Conservation (phyloP, 495 filamentous ascomycete genomes). For the Penicillium canariense region DNA sequence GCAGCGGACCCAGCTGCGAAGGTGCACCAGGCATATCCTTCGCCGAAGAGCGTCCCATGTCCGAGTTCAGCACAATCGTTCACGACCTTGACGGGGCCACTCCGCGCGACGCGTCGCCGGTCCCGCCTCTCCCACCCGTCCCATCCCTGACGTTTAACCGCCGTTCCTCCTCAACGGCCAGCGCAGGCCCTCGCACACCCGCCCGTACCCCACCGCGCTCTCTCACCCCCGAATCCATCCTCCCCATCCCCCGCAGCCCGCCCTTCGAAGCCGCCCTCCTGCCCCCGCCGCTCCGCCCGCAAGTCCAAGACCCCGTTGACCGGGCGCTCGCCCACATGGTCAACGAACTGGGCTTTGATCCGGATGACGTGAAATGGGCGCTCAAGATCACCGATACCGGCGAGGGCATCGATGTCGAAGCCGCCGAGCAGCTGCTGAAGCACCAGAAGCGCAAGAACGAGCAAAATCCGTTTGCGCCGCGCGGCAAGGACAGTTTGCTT, state of each 20-base stretch:
- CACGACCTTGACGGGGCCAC: constrained; percentile 27
- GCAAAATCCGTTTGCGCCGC: constrained; percentile 16
- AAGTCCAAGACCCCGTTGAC: constrained; percentile 53
- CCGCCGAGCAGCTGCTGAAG: constrained; percentile 44
- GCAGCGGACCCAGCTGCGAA: constrained; percentile 27
- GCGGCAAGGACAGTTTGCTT: constrained; percentile 23
- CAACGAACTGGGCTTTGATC: constrained; percentile 45
- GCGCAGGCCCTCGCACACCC: constrained; percentile 14
- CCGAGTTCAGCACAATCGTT: constrained; percentile 41
- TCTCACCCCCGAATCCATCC: not conserved
- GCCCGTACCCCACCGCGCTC: constrained; percentile 1
- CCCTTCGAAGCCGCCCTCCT: constrained; percentile 8
- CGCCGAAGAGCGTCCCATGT: constrained; percentile 47
- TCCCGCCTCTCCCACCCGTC: constrained; percentile 20
- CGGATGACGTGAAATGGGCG: constrained; percentile 50
- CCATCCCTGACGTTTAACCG: constrained; percentile 16
- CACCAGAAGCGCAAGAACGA: constrained; percentile 38
- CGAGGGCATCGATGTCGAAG: constrained; percentile 47
- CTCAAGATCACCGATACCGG: constrained; percentile 53
- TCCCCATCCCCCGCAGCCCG: constrained; percentile 5
- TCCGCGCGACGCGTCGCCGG: constrained; percentile 1
- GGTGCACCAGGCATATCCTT: constrained; percentile 27
- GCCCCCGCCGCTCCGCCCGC: constrained; percentile 30
- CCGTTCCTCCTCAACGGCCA: constrained; percentile 12
- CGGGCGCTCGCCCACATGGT: constrained; percentile 49